Evolutionary conservation across 2,329 filamentous ascomycete genomes (phyloP), one percentile per base, ranked within the genome.

Genomic region (Stromatinia cepivora): DNA sequence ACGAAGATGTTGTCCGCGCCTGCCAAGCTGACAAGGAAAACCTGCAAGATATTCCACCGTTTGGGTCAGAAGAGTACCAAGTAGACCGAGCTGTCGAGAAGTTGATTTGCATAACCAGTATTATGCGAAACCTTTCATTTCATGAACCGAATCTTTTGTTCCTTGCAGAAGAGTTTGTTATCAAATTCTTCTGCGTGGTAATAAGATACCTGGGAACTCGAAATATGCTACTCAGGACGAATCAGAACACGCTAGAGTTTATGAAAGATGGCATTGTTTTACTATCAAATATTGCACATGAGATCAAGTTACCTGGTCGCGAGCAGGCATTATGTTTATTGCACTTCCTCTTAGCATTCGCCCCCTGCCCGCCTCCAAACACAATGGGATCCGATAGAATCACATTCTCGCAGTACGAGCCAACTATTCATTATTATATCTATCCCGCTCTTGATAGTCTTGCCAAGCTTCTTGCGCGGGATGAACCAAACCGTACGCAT

Each of bases 181-280:
- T 97, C 76, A 93, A 92, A 74, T 93, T 97, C 76, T 82, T 97
- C 11, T 93, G 92, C 70, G 89, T 89, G 58, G 87, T 94, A 5
- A 93, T 98, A 72, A 86, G 93, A 70, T 92, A 95, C 73, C 84
- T 98, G 20, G 95, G 94, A 42, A 97, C 94, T 5, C 90, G 93
- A 20, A 93, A 93, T 74, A 92, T 94, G 85, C 85, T 98, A 42
- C 82, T 98, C 54, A 88, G 93, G 52, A 92, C 89, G 4, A 87
- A 95, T 73, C 84, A 87, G 76, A 97, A 97, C 80, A 95, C 92
- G 0, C 83, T 97, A 73, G 95, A 99, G 79, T 94, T 98, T 76
- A 97, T 97, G 92, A 99, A 99, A 81, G 95, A 99, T 79, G 84
- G 93, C 42, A 88, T 98, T 70, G 90, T 93, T 22, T 88, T 97